Conservation (phyloP, 139 green algal genomes). For the Pleodorina starrii region DNA sequence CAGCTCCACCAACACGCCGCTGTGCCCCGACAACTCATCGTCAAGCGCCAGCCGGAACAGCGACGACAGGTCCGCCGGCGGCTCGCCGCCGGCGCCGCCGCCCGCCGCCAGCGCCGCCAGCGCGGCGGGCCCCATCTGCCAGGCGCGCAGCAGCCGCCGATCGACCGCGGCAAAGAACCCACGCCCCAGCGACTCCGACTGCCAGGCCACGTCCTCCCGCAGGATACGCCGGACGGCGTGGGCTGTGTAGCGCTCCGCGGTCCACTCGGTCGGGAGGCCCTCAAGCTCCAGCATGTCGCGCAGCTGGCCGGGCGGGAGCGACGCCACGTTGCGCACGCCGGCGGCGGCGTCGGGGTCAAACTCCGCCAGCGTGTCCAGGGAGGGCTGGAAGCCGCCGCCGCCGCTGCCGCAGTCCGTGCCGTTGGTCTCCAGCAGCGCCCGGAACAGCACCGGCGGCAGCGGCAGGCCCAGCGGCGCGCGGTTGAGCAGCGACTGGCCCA, state of each 20-base stretch:
- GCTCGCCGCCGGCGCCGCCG: not conserved
- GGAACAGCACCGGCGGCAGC: constrained; percentile 64
- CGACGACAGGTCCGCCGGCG: constrained; percentile 40
- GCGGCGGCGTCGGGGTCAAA: constrained; percentile 69
- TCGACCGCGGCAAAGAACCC: constrained; percentile 60
- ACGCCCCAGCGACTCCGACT: constrained; percentile 48
- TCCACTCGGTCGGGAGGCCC: constrained; percentile 42
- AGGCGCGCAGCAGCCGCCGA: constrained; percentile 39
- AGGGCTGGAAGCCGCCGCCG: constrained; percentile 49
- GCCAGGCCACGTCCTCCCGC: constrained; percentile 63
- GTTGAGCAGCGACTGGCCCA: constrained; percentile 69
- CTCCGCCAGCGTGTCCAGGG: constrained; percentile 55
- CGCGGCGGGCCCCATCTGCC: constrained; percentile 52
- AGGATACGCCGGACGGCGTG: constrained; percentile 58
- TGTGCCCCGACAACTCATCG: constrained; percentile 52
- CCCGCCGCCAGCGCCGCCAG: constrained; percentile 45
- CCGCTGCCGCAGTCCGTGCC: not conserved
- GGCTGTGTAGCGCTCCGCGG: constrained; percentile 52
- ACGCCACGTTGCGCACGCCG: constrained; percentile 12
- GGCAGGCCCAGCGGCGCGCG: constrained; percentile 56
- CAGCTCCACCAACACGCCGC: constrained; percentile 40
- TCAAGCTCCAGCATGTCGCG: constrained; percentile 67
- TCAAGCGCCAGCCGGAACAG: constrained; percentile 65
- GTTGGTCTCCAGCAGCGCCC: constrained; percentile 54
- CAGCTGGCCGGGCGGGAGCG: constrained; percentile 54